A percentile compares a stretch with the other conserved stretches of the same genome.
Evolutionary conservation across 192 early-diverging fungal species (phyloP).

Genomic region (Coemansia sp.): DNA sequence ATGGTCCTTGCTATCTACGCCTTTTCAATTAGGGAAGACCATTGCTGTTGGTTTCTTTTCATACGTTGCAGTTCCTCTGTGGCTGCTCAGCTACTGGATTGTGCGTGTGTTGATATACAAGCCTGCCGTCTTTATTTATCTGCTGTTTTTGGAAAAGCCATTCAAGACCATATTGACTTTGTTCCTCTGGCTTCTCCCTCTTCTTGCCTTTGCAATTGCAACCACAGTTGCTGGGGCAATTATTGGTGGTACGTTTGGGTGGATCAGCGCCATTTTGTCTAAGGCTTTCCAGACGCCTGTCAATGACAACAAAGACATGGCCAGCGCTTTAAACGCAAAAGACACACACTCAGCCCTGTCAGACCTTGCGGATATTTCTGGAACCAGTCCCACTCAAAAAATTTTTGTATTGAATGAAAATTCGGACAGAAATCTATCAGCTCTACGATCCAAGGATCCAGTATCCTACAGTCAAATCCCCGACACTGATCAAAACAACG

Average conservation of each 20-base stretch:
- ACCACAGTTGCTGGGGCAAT: slow-evolving; percentile 26
- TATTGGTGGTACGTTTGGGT: slow-evolving; percentile 39
- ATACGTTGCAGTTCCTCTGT: slow-evolving; percentile 17
- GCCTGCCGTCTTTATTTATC: slow-evolving; percentile 40
- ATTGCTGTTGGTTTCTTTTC: slow-evolving; percentile 9
- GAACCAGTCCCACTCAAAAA: background rate
- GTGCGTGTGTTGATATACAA: slow-evolving; percentile 22
- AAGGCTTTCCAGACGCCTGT: background rate
- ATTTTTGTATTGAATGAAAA: background rate
- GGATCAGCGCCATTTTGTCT: slow-evolving; percentile 29
- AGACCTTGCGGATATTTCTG: background rate
- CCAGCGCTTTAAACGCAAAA: background rate
- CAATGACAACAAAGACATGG: background rate
- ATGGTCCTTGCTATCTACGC: background rate
- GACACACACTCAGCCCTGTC: background rate
- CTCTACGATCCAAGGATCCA: background rate
- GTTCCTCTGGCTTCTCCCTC: slow-evolving; percentile 41
- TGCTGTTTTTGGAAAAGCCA: slow-evolving; percentile 42
- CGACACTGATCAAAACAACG: background rate
- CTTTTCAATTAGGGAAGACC: background rate
- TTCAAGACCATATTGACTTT: slow-evolving; percentile 23
- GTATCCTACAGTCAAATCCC: background rate
- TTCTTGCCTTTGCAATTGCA: slow-evolving; percentile 25
- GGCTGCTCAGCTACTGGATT: slow-evolving; percentile 15
- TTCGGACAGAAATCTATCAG: background rate